Evolutionary conservation across 345 rosid genomes (phyloP).

Genomic region (Rhodamnia argentea): DNA sequence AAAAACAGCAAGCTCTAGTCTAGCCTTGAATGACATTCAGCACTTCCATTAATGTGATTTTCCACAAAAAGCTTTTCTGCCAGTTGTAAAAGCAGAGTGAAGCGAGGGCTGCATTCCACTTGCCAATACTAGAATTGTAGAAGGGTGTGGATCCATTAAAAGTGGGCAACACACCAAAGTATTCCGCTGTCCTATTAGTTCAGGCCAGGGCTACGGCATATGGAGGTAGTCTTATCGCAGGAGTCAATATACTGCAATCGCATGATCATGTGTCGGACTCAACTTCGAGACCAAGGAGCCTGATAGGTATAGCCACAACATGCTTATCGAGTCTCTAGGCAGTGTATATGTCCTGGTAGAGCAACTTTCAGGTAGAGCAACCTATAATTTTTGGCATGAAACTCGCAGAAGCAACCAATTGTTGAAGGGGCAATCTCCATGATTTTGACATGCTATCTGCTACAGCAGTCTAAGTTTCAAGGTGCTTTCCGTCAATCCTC

Average conservation of each 20-base stretch:
- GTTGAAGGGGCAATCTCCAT: not conserved
- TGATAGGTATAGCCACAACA: not conserved
- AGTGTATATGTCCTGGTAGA: not conserved
- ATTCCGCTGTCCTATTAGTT: not conserved
- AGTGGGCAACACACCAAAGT: not conserved
- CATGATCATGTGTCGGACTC: not conserved
- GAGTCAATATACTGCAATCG: not conserved
- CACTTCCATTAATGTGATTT: not conserved
- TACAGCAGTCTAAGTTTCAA: not conserved
- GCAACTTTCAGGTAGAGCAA: not conserved
- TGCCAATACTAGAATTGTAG: not conserved
- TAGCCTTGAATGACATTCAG: not conserved
- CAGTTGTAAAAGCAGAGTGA: not conserved
- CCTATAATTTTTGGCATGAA: not conserved
- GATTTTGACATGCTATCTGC: not conserved
- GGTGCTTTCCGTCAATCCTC: not conserved
- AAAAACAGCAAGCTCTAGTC: not conserved
- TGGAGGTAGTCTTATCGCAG: not conserved
- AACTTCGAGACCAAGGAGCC: not conserved
- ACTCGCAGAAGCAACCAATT: not conserved
- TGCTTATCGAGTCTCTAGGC: not conserved
- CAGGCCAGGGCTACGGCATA: not conserved
- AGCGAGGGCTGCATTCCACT: not conserved
- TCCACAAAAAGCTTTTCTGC: not conserved
- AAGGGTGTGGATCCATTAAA: not conserved